phyloP scores from a whole-genome alignment of 2,329 filamentous ascomycete genomes.

The Calonectria hongkongensis region DNA sequence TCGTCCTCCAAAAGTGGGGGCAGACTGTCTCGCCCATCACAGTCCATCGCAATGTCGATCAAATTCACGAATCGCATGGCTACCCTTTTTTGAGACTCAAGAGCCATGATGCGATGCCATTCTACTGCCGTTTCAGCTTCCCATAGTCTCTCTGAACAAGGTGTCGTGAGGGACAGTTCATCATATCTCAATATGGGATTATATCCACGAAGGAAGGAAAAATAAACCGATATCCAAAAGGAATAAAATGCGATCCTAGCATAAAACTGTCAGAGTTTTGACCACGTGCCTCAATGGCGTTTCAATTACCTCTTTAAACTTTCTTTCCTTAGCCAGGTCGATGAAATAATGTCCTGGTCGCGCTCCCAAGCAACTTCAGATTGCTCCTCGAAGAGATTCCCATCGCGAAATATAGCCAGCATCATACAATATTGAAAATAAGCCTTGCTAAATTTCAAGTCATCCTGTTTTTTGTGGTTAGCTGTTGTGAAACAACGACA shows the following conservation, averaged over 20 bases:
- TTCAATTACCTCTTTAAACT: neutral
- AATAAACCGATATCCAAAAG: constrained; percentile 11
- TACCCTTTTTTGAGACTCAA: neutral
- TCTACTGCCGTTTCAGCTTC: neutral
- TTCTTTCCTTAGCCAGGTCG: neutral
- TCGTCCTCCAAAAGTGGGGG: neutral
- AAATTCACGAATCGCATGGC: neutral
- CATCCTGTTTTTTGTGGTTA: neutral
- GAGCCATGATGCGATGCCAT: neutral
- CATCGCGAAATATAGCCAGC: neutral
- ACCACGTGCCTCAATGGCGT: neutral
- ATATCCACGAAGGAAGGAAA: constrained; percentile 5
- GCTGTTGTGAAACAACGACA: neutral
- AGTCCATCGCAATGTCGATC: constrained; percentile 12
- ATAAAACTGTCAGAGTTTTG: neutral
- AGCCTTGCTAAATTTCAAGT: neutral
- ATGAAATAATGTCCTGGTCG: neutral
- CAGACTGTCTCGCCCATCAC: constrained; percentile 2
- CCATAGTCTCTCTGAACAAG: constrained; percentile 3
- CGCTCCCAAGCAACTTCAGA: neutral
- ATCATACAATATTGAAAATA: neutral
- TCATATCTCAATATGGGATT: constrained; percentile 13
- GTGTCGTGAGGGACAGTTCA: neutral
- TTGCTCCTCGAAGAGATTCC: neutral
- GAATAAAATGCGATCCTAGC: constrained; percentile 5